A percentile compares a stretch with the other conserved stretches of the same genome.
Evolutionary conservation across 768 basidiomycete genomes (phyloP).

Genomic region (Lactarius sp.): DNA sequence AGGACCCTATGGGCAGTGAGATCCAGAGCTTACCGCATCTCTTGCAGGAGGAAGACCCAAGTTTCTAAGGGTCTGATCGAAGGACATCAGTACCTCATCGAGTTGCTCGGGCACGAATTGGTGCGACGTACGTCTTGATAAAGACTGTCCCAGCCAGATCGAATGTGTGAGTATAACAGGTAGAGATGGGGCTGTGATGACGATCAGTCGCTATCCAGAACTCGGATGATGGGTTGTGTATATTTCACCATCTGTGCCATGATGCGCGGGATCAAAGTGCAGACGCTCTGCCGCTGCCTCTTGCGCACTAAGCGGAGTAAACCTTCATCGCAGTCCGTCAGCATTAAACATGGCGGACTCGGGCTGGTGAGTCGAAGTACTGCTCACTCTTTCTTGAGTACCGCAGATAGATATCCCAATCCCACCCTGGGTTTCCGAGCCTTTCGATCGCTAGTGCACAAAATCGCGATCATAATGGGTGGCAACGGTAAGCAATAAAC

Average conservation of each 20-base stretch:
- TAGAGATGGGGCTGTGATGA: conserved; percentile 5
- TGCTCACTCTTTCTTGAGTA: conserved; percentile 27
- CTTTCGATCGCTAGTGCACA: conserved; percentile 21
- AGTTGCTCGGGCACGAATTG: no score
- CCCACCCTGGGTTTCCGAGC: conserved; percentile 32
- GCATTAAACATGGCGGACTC: background rate
- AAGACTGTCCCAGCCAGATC: conserved; percentile 19
- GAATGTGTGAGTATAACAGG: conserved; percentile 1
- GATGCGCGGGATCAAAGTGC: conserved; percentile 10
- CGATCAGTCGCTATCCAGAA: background rate
- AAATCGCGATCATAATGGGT: no score
- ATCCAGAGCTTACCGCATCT: conserved; percentile 6
- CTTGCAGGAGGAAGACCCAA: conserved; percentile 9
- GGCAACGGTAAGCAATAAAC: no score
- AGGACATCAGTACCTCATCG: background rate
- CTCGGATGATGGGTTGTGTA: background rate
- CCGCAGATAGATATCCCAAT: conserved; percentile 27
- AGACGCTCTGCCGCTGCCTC: conserved; percentile 7
- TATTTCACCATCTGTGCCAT: conserved; percentile 13
- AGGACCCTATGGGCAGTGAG: background rate
- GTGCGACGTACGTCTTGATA: conserved; percentile 11
- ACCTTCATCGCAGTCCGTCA: background rate
- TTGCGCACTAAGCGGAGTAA: conserved; percentile 6
- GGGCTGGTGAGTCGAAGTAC: background rate
- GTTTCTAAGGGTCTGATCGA: conserved; percentile 10